These are phyloP conservation scores for Nakaseomyces nivariensis DNA, from an alignment of 1,139 yeast genomes.

Conservation along the genomic window DNA sequence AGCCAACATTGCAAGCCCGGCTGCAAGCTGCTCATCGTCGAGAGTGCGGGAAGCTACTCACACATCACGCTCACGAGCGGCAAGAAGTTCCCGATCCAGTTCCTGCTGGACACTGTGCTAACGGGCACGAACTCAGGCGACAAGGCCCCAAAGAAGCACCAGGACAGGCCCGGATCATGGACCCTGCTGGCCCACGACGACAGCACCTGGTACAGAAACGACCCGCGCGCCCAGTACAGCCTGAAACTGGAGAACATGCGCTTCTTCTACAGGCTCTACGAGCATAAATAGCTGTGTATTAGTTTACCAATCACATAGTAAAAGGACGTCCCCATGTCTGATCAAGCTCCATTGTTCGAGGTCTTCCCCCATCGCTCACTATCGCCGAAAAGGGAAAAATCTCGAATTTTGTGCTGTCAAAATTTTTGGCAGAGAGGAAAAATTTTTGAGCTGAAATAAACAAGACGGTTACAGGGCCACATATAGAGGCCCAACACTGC, in stretches of 20 bases:
- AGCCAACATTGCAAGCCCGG: constrained; percentile 44
- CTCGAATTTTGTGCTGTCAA: constrained; percentile 2
- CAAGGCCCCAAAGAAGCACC: constrained; percentile 13
- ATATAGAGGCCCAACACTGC: no score
- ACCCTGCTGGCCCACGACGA: constrained; percentile 54
- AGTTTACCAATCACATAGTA: background rate
- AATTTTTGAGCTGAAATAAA: background rate
- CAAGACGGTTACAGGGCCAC: no score
- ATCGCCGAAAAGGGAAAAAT: constrained; percentile 1
- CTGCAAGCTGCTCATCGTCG: constrained; percentile 56
- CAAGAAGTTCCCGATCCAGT: constrained; percentile 73
- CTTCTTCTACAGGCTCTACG: constrained; percentile 66
- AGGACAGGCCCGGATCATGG: constrained; percentile 44
- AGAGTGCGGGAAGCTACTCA: constrained; percentile 86
- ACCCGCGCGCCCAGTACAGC: constrained; percentile 48
- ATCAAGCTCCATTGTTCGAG: background rate
- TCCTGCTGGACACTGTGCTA: constrained; percentile 62
- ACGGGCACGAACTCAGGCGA: constrained; percentile 42
- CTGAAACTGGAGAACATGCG: constrained; percentile 81
- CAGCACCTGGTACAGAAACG: constrained; percentile 71
- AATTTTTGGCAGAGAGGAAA: background rate
- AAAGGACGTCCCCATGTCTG: no score
- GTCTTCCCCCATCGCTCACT: background rate
- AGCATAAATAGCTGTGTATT: constrained; percentile 32
- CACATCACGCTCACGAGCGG: constrained; percentile 59